A percentile compares a stretch with the other conserved stretches of the same genome.
Evolutionary conservation across 805 yeast species (phyloP).

Genomic region (Saccharomycopsis guyanensis): DNA sequence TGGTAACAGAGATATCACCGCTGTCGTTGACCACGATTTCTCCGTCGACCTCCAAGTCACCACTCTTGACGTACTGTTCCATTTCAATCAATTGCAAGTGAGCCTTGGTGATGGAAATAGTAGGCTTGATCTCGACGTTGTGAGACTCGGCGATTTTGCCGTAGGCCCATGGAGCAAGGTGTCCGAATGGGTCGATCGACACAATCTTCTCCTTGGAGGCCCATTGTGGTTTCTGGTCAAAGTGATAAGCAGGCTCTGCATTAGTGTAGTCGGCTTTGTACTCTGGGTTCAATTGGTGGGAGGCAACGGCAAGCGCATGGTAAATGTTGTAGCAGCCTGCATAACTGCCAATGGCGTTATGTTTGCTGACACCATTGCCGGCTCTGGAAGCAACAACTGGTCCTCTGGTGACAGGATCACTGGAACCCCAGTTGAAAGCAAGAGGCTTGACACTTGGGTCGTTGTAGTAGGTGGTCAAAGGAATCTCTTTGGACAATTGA

Average conservation of each 20-base stretch:
- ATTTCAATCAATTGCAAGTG: conserved; percentile 53
- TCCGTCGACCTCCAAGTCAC: conserved; percentile 52
- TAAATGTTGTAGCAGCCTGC: conserved; percentile 57
- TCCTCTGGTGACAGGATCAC: conserved; percentile 42
- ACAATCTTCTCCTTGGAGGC: conserved; percentile 47
- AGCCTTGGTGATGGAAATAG: conserved; percentile 62
- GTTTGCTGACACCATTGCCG: conserved; percentile 41
- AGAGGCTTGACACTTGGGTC: conserved; percentile 45
- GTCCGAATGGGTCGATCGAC: conserved; percentile 62
- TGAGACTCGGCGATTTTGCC: conserved; percentile 36
- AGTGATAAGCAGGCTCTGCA: conserved; percentile 52
- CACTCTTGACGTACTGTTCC: conserved; percentile 45
- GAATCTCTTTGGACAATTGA: conserved; percentile 26
- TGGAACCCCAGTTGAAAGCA: conserved; percentile 45
- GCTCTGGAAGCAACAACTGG: conserved; percentile 50
- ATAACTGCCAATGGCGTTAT: conserved; percentile 60
- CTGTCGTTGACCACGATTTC: conserved; percentile 47
- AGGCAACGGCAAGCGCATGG: conserved; percentile 59
- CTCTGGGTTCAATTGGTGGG: conserved; percentile 44
- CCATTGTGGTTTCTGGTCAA: conserved; percentile 53
- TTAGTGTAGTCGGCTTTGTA: conserved; percentile 55
- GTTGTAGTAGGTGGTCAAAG: conserved; percentile 46
- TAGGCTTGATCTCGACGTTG: conserved; percentile 52
- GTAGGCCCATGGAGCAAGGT: conserved; percentile 54
- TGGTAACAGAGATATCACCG: conserved; percentile 57